Evolutionary conservation across 345 rosid genomes (phyloP), one percentile per base, ranked within the genome.

Genomic region (Combretum micranthum): DNA sequence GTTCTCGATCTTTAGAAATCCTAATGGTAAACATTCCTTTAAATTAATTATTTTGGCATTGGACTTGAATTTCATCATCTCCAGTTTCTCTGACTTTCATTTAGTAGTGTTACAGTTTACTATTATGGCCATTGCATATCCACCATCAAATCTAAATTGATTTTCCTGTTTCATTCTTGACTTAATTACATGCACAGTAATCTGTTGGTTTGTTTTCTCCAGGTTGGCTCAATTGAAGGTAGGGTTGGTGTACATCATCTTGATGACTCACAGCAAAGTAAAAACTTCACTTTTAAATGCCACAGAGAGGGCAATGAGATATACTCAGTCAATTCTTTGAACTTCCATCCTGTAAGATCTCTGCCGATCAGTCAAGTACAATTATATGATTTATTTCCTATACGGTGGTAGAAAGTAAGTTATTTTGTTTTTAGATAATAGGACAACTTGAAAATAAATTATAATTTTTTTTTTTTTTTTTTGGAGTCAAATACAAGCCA

Each of bases 211-310:
- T 4, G 32, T 47, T 56, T 21, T 69, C 19, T 52, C 4, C 53
- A 94, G 97, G 87, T 94, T 73, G 97, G 99, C 50, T 94, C 97
- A 55, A 94, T 94, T n/a, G 99, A 94, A 65, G 97, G 99, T 39
- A 78, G 97, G 69, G 96, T 90, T 53, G 99, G 97, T 17, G 99
- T 94, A 22, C 96, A 87, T 63, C 99, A 94, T 74, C 81, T 94
- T 63, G 99, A 94, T 70, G 99, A 94, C 47, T 67, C 87, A 45
- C 96, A 81, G 46, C 87, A 82, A 56, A 51, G 49, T 56, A 94
- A 87, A 64, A 90, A 94, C 75, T 94, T 94, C 69, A 94, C 99
- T 37, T 94, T 94, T 72, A 87, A 94, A 72, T 94, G 99, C 80
- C 99, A 94, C 74, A 80, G 96, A 61, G 97, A 94, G 52, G 82